Percentiles rank a stretch among this genome's conserved stretches.
Conservation (phyloP, 176 grass and related monocot genomes). For the Oropetium thomaeum region DNA sequence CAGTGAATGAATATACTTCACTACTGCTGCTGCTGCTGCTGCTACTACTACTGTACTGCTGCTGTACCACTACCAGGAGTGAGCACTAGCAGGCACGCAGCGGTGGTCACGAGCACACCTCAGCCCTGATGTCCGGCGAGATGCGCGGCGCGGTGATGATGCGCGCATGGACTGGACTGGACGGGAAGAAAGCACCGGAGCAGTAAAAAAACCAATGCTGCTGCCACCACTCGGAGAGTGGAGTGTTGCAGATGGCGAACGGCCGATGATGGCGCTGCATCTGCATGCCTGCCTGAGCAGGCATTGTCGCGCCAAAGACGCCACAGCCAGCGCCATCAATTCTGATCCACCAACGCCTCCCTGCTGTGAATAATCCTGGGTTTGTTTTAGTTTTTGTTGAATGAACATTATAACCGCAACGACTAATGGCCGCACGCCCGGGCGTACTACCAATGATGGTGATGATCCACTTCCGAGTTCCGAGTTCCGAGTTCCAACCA, state of each 20-base stretch:
- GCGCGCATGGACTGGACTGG: slow-evolving; percentile 31
- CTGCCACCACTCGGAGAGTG: neutral
- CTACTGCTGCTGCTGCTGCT: no score
- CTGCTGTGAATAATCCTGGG: neutral
- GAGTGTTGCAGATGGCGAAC: neutral
- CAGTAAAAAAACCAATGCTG: neutral
- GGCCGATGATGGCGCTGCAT: no score
- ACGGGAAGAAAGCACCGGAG: neutral
- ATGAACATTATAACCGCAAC: neutral
- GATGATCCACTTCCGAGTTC: neutral
- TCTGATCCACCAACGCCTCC: neutral
- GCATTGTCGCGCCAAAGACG: slow-evolving; percentile 12
- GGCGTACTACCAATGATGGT: neutral
- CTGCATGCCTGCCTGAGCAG: slow-evolving; percentile 9
- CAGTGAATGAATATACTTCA: no score
- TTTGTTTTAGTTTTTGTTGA: neutral
- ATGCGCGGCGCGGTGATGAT: slow-evolving; percentile 27
- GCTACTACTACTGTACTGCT: no score
- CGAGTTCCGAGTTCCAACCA: neutral
- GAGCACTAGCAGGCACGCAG: neutral
- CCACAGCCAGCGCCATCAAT: slow-evolving; percentile 20
- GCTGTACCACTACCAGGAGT: neutral
- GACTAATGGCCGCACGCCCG: slow-evolving; percentile 19
- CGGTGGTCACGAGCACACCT: slow-evolving; percentile 22
- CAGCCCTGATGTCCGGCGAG: slow-evolving; percentile 22